phyloP scores from a whole-genome alignment of 2,329 filamentous ascomycete species.

The Clonostachys solani region DNA sequence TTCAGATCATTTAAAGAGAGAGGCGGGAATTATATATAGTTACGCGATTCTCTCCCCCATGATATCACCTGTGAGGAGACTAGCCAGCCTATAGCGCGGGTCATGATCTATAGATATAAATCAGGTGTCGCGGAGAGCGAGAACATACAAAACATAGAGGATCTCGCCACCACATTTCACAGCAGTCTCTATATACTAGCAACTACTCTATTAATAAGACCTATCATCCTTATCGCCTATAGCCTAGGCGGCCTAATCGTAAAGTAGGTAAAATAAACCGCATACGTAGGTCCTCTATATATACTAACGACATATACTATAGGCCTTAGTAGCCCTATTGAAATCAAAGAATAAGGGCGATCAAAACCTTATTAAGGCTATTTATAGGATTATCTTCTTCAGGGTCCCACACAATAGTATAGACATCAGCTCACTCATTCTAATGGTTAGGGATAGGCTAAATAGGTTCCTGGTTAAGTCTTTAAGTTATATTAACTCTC shows the following conservation, averaged over 20 bases:
- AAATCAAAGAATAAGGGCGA: too few species aligned
- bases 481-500: too few species aligned
- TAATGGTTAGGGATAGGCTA: too few species aligned
- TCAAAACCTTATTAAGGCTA: background rate
- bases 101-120: slow-evolving; percentile 20
- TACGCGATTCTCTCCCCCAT: slow-evolving; percentile 15
- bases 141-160: slow-evolving; percentile 5
- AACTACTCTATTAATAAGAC: background rate
- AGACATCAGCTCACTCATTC: slow-evolving; percentile 1
- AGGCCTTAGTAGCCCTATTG: too few species aligned
- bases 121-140: slow-evolving; percentile 9
- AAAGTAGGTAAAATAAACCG: background rate
- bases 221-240: slow-evolving; percentile 4
- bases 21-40: slow-evolving; percentile 16
- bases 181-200: background rate
- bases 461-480: too few species aligned
- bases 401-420: slow-evolving; percentile 6
- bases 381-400: slow-evolving; percentile 6
- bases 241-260: slow-evolving; percentile 5
- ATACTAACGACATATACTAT: too few species aligned
- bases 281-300: too few species aligned
- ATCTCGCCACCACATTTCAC: slow-evolving; percentile 1
- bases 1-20: slow-evolving; percentile 21
- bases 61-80: slow-evolving; percentile 6
- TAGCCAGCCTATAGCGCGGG: slow-evolving; percentile 4